Base-by-base conservation (phyloP, 2,329 filamentous ascomycete species). In the Colletotrichum lentis region DNA sequence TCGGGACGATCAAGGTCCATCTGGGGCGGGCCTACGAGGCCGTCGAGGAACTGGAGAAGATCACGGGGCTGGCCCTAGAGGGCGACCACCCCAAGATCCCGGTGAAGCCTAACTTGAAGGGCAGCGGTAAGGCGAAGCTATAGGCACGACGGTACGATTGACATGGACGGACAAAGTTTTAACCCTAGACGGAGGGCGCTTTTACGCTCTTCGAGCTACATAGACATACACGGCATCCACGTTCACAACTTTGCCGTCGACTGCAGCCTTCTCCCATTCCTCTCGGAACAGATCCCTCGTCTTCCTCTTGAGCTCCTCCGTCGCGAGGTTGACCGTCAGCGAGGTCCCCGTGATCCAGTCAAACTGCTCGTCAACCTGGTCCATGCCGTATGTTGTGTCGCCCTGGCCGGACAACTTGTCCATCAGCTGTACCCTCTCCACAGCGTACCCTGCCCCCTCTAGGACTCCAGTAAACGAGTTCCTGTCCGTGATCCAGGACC, bases 1-100 rank as follows among this genome's bases (percentile, higher is more conserved):
- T 98, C 77, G 80, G 85, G 64, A 98, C 95, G 0, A 86, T 98
- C 71, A 97, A 95, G 79, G 96, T 98, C 1, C 82, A 86, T 10
- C 80, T 98, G 35, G 94, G 94, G 1, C 88, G 85, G 77, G 88
- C 91, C 1, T 91, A 87, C 76, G 89, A 94, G 76, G 94, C 95
- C 0, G 94, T 98, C 0, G 89, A 87, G 72, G 88, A 94, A 77
- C 80, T 98, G 66, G 95, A 98, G 80, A 81, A 79, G 63, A 80
- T 92, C 24, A 94, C 91, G 1, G 93, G 92, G 0, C 73, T 97
- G 71, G 77, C 79, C 41, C 77, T 95, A 62, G 82, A 86, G 37
- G 87, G 87, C 2, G 74, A 78, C 37, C 85, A 88, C 70, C 85
- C 86, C 22, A 82, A 80, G 71, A 79, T 84, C 69, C 80, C 85